These are phyloP conservation scores for Hansenula lynferdii DNA, from an alignment of 1,139 yeast species.

Conservation along the genomic window DNA sequence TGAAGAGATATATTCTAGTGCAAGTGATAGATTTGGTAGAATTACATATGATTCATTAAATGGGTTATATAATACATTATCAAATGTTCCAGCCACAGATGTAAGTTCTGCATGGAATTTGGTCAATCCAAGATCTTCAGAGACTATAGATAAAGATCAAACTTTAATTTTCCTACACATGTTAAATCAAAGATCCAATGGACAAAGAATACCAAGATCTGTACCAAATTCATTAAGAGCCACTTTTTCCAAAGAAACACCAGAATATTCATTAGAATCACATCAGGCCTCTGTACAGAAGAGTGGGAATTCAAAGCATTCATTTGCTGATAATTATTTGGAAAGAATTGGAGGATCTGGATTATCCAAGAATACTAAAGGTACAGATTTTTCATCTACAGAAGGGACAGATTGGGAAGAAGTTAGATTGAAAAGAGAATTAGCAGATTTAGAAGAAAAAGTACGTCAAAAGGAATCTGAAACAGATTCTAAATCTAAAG, in stretches of 20 bases:
- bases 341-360: slow-evolving; percentile 23
- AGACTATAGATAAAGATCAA: slow-evolving; percentile 91
- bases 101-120: slow-evolving; percentile 93
- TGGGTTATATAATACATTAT: slow-evolving; percentile 63
- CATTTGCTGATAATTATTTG: slow-evolving; percentile 22
- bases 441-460: slow-evolving; percentile 65
- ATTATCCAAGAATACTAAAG: slow-evolving; percentile 40
- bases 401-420: slow-evolving; percentile 85
- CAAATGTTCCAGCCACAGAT: slow-evolving; percentile 77
- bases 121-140: slow-evolving; percentile 84
- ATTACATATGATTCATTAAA: slow-evolving; percentile 68
- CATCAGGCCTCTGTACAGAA: slow-evolving; percentile 37
- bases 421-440: slow-evolving; percentile 74
- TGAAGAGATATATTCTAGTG: slow-evolving; percentile 70
- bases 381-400: slow-evolving; percentile 72
- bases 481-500: slow-evolving; percentile 38
- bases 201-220: slow-evolving; percentile 84
- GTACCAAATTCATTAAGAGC: slow-evolving; percentile 93
- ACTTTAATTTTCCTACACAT: slow-evolving; percentile 85
- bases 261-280: slow-evolving; percentile 65
- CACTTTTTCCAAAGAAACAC: slow-evolving; percentile 81
- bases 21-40: slow-evolving; percentile 79
- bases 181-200: slow-evolving; percentile 83
- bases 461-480: slow-evolving; percentile 54
- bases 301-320: slow-evolving; percentile 16